phyloP scores from a whole-genome alignment of 257 asterid genomes.

The Primulina tabacum region DNA sequence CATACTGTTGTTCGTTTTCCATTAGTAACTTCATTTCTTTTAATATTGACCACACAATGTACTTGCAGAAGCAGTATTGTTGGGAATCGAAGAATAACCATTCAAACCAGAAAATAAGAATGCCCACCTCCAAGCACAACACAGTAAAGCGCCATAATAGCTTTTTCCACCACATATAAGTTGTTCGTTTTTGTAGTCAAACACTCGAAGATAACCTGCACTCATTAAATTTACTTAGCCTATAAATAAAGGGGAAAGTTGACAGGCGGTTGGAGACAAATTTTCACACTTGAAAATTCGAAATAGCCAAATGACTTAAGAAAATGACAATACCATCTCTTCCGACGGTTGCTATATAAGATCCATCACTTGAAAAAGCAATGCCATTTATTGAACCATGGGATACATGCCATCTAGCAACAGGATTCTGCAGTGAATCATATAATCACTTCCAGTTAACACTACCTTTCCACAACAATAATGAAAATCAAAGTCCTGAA shows the following conservation, averaged over 20 bases:
- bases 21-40: slow-evolving; percentile 36
- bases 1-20: slow-evolving; percentile 60
- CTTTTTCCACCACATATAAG: slow-evolving; percentile 94
- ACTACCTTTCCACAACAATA: neutral
- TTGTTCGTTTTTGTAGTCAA: slow-evolving; percentile 86
- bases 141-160: slow-evolving; percentile 91
- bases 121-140: slow-evolving; percentile 97
- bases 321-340: slow-evolving; percentile 68
- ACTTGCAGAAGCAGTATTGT: slow-evolving; percentile 15
- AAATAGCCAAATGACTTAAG: slow-evolving; percentile 23
- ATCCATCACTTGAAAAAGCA: slow-evolving; percentile 77
- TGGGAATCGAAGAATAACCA: neutral
- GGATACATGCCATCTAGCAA: slow-evolving; percentile 59
- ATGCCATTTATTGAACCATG: slow-evolving; percentile 52
- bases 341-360: slow-evolving; percentile 80
- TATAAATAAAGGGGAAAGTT: slow-evolving; percentile 11
- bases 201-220: slow-evolving; percentile 88
- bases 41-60: slow-evolving; percentile 25
- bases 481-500: neutral
- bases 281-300: slow-evolving; percentile 10
- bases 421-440: slow-evolving; percentile 38
- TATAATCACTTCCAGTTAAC: neutral
- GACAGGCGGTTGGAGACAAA: neutral
- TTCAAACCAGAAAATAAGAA: neutral
- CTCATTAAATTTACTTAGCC: slow-evolving; percentile 25